A percentile compares a stretch with the other conserved stretches of the same genome.
Conservation (phyloP, 345 rosid species). For the Linum tenue region DNA sequence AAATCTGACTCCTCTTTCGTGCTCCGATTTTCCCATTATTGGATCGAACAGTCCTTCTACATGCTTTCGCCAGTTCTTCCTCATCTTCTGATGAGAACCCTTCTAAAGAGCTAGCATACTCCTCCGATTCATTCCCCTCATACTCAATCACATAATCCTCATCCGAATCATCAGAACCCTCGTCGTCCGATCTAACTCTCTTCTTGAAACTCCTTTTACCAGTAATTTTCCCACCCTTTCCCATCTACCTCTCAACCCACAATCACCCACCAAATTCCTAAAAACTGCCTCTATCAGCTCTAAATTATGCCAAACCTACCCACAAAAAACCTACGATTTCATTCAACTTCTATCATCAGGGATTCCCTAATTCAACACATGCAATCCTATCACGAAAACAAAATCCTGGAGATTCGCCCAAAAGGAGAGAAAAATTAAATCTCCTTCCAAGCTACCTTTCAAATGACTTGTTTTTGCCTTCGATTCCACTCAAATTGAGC, state of each 20-base stretch:
- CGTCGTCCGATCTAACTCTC: conserved; percentile 42
- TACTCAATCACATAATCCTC: conserved; percentile 89
- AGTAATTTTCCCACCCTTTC: conserved; percentile 54
- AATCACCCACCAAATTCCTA: background rate
- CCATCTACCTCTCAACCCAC: conserved; percentile 47
- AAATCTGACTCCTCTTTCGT: conserved; percentile 22
- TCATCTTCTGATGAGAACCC: conserved; percentile 41
- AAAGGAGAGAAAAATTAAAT: too few species aligned
- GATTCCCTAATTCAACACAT: conserved; percentile 17
- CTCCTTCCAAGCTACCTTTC: conserved; percentile 5
- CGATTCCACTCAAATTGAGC: conserved; percentile 27
- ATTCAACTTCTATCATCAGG: conserved; percentile 11
- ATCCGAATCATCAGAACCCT: conserved; percentile 84
- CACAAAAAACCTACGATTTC: conserved; percentile 22
- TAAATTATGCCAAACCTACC: conserved; percentile 17
- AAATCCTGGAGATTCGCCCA: conserved; percentile 13
- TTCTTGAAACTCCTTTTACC: conserved; percentile 38
- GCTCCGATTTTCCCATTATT: conserved; percentile 14
- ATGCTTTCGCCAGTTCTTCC: conserved; percentile 32
- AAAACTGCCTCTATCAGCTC: background rate
- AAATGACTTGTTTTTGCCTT: conserved; percentile 19
- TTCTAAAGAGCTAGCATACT: conserved; percentile 41
- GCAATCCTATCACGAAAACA: conserved; percentile 14
- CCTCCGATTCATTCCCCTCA: conserved; percentile 58
- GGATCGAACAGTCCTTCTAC: conserved; percentile 10